These are phyloP conservation scores for Fusarium sp. DNA, from an alignment of 2,329 filamentous ascomycete species.

Conservation along the genomic window DNA sequence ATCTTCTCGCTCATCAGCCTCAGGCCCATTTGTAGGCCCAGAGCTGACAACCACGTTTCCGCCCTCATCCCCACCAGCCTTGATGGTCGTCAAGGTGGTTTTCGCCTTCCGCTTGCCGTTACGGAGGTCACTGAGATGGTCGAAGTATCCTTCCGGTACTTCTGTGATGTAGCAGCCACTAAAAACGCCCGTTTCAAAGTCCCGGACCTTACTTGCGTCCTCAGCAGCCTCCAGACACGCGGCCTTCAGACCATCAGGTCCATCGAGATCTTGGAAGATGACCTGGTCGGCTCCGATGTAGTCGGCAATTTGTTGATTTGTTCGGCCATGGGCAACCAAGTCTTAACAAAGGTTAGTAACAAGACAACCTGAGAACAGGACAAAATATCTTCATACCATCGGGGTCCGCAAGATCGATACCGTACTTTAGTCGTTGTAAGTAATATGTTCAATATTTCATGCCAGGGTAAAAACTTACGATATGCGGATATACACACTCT, in stretches of 20 bases:
- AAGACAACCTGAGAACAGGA: not conserved
- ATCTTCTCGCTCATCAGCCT: constrained; percentile 20
- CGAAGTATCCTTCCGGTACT: constrained; percentile 82
- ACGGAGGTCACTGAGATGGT: constrained; percentile 76
- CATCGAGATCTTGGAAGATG: constrained; percentile 69
- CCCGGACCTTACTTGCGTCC: constrained; percentile 59
- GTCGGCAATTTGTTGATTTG: constrained; percentile 51
- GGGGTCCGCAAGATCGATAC: constrained; percentile 58
- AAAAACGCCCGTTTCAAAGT: constrained; percentile 68
- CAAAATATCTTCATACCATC: constrained; percentile 36
- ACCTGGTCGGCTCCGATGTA: constrained; percentile 62
- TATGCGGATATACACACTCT: constrained; percentile 84
- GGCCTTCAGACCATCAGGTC: constrained; percentile 68
- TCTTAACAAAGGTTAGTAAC: constrained; percentile 38
- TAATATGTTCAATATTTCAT: not conserved
- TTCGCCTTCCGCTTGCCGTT: constrained; percentile 63
- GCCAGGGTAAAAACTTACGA: constrained; percentile 65
- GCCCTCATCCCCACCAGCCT: constrained; percentile 14
- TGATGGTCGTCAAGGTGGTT: constrained; percentile 6
- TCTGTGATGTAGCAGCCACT: constrained; percentile 38
- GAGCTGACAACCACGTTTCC: constrained; percentile 27
- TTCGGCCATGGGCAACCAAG: constrained; percentile 54
- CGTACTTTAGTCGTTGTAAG: constrained; percentile 46
- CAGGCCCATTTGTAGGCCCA: constrained; percentile 21
- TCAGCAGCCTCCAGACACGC: constrained; percentile 79